Evolutionary conservation across 768 basidiomycete genomes (phyloP).

Genomic region (Agrocybe praecox): DNA sequence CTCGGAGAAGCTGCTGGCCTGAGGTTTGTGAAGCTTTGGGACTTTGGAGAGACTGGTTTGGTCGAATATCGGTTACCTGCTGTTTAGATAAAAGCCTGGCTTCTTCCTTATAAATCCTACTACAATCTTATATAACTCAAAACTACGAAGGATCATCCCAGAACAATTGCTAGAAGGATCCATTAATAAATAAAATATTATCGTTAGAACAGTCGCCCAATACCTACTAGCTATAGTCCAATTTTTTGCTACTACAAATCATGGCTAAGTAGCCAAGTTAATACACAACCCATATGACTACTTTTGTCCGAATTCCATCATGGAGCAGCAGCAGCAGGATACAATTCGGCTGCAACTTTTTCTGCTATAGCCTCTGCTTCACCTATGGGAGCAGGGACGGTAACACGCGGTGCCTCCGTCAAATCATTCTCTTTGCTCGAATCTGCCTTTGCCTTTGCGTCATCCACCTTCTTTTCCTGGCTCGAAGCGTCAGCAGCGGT

Average conservation of each 20-base stretch:
- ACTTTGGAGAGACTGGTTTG: slow-evolving; percentile 32
- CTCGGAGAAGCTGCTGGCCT: slow-evolving; percentile 35
- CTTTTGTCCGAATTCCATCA: not conserved
- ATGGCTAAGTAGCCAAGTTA: not conserved
- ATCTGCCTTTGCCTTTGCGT: slow-evolving; percentile 2
- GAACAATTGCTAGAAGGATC: slow-evolving; percentile 13
- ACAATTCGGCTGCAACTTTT: slow-evolving; percentile 55
- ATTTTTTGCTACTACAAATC: not conserved
- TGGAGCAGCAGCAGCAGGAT: slow-evolving; percentile 35
- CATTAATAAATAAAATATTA: slow-evolving; percentile 7
- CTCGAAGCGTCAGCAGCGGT: slow-evolving; percentile 2
- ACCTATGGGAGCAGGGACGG: slow-evolving; percentile 40
- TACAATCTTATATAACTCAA: too few species aligned
- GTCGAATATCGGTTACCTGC: slow-evolving; percentile 26
- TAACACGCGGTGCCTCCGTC: slow-evolving; percentile 11
- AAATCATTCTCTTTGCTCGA: not conserved
- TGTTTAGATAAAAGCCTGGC: too few species aligned
- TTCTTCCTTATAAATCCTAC: too few species aligned
- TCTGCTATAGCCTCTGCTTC: slow-evolving; percentile 54
- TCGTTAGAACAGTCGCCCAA: slow-evolving; percentile 1
- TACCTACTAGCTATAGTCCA: too few species aligned
- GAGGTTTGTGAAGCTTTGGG: slow-evolving; percentile 39
- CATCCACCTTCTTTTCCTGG: slow-evolving; percentile 10
- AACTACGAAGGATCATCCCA: too few species aligned
- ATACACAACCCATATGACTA: slow-evolving; percentile 4